Evolutionary conservation across 2,329 filamentous ascomycete genomes (phyloP), one percentile per base, ranked within the genome.

Genomic region (Penicillium occitanis): DNA sequence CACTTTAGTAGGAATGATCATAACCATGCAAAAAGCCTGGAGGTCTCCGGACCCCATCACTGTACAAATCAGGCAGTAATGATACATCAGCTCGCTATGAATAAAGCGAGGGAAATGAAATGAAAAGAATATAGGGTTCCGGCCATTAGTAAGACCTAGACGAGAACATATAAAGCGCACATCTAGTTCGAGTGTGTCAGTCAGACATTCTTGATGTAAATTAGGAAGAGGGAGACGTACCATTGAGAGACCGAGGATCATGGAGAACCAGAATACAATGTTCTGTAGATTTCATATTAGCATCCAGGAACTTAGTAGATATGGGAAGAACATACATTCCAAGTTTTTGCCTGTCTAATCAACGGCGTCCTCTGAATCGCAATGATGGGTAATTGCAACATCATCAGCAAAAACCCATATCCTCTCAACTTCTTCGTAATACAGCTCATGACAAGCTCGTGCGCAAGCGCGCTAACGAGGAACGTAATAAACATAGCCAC

Each of bases 371-470:
- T 86, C 82, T 98, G 95, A 35, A 98, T 81, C 77, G 93, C 87
- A n/a, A 98, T 91, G 70, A 98, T 95, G 0, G 95, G 95, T 71
- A 98, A 85, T 83, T 99, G 95, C 68, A 96, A 81, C 95, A 99
- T 98, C 88, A 97, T 95, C 68, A 92, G 91, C 22, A 96, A 74
- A 75, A 97, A 96, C 10, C 94, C 95, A 75, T 98, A 99, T 13
- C 95, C 95, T 44, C 95, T 84, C 55, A 98, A 84, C 82, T 99
- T 98, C 83, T 97, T 94, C 30, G 93, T 97, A 76, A 99, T 98
- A 77, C 94, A 98, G 7, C 91, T 93, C 91, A 99, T 96, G 73
- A 99, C 91, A 66, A 99, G 86, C 79, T 99, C 95, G 76, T 98
- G 95, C 17, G 92, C 93, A 25, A 96, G 75, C 42, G 95, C 92